These are phyloP conservation scores for Coniosporium tulheliwenetii DNA, from an alignment of 2,329 filamentous ascomycete genomes.

Conservation along the genomic window DNA sequence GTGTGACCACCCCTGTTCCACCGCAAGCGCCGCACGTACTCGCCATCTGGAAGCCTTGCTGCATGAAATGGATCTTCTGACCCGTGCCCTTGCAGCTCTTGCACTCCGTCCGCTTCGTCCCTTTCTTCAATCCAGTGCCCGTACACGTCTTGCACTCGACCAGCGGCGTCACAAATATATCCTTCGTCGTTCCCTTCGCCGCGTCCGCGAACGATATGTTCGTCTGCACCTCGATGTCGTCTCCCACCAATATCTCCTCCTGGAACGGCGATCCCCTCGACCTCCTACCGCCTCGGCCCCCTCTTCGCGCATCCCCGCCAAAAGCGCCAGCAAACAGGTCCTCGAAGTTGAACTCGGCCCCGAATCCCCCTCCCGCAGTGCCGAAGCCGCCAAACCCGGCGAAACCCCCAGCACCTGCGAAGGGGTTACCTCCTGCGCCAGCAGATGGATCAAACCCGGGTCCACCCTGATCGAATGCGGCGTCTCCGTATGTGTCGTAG, in stretches of 20 bases:
- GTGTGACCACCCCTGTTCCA: constrained; percentile 61
- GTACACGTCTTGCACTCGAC: constrained; percentile 68
- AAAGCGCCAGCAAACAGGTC: constrained; percentile 85
- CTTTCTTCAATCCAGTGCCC: constrained; percentile 72
- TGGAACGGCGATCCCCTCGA: constrained; percentile 55
- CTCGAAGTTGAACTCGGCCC: constrained; percentile 83
- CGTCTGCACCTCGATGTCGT: constrained; percentile 88
- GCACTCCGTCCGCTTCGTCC: constrained; percentile 58
- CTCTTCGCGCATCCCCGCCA: constrained; percentile 40
- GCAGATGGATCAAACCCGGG: constrained; percentile 60
- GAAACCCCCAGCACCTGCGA: constrained; percentile 41
- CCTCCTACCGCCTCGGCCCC: constrained; percentile 30
- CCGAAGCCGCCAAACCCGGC: constrained; percentile 37
- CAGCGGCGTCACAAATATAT: constrained; percentile 73
- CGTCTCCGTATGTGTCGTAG: constrained; percentile 78
- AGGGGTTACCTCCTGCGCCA: constrained; percentile 46
- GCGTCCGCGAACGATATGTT: constrained; percentile 94
- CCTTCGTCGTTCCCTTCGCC: constrained; percentile 77
- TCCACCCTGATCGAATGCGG: constrained; percentile 47
- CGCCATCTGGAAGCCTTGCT: constrained; percentile 91
- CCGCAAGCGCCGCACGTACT: constrained; percentile 72
- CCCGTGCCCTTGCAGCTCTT: constrained; percentile 74
- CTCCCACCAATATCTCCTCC: constrained; percentile 72
- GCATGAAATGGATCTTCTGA: constrained; percentile 73
- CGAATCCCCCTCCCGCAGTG: constrained; percentile 41